These are phyloP conservation scores for Tulasnella sp. DNA, from an alignment of 768 basidiomycete species.

Conservation along the genomic window DNA sequence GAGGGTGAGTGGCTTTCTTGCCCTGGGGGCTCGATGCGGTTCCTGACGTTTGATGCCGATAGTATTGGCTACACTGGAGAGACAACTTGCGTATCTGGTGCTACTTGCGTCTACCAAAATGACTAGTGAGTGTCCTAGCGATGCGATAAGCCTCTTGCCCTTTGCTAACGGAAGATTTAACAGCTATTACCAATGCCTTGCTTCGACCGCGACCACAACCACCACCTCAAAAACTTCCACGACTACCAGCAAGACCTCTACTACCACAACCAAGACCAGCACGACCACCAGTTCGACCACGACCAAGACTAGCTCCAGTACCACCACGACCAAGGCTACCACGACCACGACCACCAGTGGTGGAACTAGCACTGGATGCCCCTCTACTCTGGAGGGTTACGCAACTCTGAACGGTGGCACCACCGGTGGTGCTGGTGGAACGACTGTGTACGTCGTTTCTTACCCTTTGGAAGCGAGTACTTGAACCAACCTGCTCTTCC, in stretches of 20 bases:
- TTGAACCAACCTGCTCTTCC: not conserved
- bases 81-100: not conserved
- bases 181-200: not conserved
- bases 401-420: constrained; percentile 36
- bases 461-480: not conserved
- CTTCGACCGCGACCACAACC: not conserved
- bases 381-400: constrained; percentile 23
- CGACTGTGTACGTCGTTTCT: constrained; percentile 32
- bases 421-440: constrained; percentile 37
- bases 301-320: not conserved
- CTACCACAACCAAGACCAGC: not conserved
- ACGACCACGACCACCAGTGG: constrained; percentile 1
- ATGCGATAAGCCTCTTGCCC: not conserved
- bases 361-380: not conserved
- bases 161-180: not conserved
- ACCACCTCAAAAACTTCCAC: not conserved
- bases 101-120: constrained; percentile 20
- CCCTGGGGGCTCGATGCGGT: not conserved
- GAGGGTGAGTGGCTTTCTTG: not conserved
- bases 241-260: not conserved
- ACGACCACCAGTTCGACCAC: not conserved
- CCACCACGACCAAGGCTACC: constrained; percentile 1
- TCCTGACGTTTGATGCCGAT: not conserved
- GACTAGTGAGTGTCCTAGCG: not conserved
- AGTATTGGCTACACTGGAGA: not conserved